Conservation (phyloP, 2,329 filamentous ascomycete species). For the Colletotrichum tropicale region DNA sequence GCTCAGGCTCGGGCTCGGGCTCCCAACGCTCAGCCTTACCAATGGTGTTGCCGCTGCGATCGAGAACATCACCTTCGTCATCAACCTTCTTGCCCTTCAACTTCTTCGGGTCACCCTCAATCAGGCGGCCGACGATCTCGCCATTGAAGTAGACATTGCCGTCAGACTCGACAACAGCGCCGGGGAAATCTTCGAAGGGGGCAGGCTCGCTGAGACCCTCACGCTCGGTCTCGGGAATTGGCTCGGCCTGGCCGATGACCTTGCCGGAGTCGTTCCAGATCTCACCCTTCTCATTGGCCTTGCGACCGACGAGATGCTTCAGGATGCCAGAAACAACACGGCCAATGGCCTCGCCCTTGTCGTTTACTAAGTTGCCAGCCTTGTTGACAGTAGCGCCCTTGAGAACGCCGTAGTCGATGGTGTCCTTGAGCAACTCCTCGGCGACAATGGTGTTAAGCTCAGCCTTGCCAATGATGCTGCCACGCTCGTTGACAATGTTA, state of each 20-base stretch:
- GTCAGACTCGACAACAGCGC: slow-evolving; percentile 56
- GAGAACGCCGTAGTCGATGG: slow-evolving; percentile 52
- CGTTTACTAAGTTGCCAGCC: slow-evolving; percentile 59
- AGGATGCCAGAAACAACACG: slow-evolving; percentile 67
- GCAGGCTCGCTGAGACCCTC: slow-evolving; percentile 50
- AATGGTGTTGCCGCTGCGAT: slow-evolving; percentile 69
- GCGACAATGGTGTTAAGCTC: slow-evolving; percentile 33
- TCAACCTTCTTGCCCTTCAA: slow-evolving; percentile 71
- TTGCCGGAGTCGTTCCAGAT: slow-evolving; percentile 76
- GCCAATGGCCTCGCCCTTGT: slow-evolving; percentile 60
- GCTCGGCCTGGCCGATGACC: slow-evolving; percentile 69
- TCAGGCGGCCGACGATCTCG: slow-evolving; percentile 62
- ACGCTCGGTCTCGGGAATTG: slow-evolving; percentile 61
- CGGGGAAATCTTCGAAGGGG: slow-evolving; percentile 64
- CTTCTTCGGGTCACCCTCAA: slow-evolving; percentile 67
- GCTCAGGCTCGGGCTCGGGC: slow-evolving; percentile 50
- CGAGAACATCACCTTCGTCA: slow-evolving; percentile 71
- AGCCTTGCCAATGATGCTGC: slow-evolving; percentile 37
- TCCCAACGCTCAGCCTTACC: slow-evolving; percentile 75
- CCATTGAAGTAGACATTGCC: slow-evolving; percentile 57
- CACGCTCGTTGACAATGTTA: slow-evolving; percentile 39
- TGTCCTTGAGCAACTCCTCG: slow-evolving; percentile 30
- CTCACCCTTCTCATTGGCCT: slow-evolving; percentile 68
- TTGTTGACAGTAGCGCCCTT: slow-evolving; percentile 64
- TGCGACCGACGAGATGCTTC: slow-evolving; percentile 67